phyloP scores from a whole-genome alignment of 805 yeast genomes.

The Geotrichum ghanense region DNA sequence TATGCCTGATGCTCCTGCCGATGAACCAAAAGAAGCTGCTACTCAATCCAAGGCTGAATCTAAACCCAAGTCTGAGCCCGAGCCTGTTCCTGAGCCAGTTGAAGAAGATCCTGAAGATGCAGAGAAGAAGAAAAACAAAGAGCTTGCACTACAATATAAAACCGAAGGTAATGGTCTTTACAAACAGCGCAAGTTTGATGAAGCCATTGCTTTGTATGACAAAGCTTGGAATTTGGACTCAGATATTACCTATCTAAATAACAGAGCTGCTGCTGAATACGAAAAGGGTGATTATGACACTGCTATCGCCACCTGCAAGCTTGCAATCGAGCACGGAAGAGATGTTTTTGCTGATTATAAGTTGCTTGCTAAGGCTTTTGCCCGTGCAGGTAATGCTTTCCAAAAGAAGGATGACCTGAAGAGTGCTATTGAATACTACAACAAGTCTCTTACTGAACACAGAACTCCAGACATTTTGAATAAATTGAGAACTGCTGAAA shows the following conservation, averaged over 20 bases:
- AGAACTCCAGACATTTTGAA: conserved; percentile 88
- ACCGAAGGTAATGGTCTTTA: conserved; percentile 79
- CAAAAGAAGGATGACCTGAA: conserved; percentile 61
- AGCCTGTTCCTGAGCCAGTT: conserved; percentile 23
- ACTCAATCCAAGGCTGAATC: conserved; percentile 7
- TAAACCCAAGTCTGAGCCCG: conserved; percentile 9
- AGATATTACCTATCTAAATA: conserved; percentile 89
- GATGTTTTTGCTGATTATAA: conserved; percentile 86
- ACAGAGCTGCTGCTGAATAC: conserved; percentile 94
- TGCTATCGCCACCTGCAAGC: conserved; percentile 69
- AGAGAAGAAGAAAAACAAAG: conserved; percentile 9
- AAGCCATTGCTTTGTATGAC: conserved; percentile 77
- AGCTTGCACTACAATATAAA: conserved; percentile 41
- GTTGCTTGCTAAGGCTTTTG: conserved; percentile 82
- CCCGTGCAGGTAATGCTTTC: conserved; percentile 79
- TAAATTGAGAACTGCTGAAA: conserved; percentile 81
- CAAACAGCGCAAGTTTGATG: conserved; percentile 81
- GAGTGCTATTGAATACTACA: conserved; percentile 67
- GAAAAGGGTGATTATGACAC: conserved; percentile 88
- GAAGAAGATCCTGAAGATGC: conserved; percentile 21
- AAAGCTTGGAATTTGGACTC: conserved; percentile 72
- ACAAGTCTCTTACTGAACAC: conserved; percentile 91
- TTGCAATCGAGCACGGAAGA: conserved; percentile 84
- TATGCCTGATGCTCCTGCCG: conserved; percentile 21
- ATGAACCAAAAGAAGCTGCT: conserved; percentile 11